These are phyloP conservation scores for Pythium chondricola DNA, from an alignment of 352 stramenopile species.

Conservation along the genomic window DNA sequence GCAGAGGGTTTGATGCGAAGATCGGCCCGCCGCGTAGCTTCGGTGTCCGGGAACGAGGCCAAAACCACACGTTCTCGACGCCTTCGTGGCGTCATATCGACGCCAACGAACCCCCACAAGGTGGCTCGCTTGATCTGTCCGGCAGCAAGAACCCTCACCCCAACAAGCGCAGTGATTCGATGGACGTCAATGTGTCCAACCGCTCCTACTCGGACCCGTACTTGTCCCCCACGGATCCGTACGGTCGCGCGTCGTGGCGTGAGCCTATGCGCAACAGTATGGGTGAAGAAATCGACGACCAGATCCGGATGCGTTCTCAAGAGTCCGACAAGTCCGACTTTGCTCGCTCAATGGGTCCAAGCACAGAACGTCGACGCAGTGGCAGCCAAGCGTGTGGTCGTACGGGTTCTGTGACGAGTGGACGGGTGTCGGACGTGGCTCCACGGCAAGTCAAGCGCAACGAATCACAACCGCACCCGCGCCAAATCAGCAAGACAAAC, in stretches of 20 bases:
- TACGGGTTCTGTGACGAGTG: slow-evolving; percentile 24
- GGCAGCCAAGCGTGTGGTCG: slow-evolving; percentile 18
- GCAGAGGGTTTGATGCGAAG: slow-evolving; percentile 6
- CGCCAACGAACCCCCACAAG: slow-evolving; percentile 9
- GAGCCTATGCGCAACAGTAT: slow-evolving; percentile 21
- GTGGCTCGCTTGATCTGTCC: slow-evolving; percentile 25
- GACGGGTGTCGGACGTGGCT: too few species aligned
- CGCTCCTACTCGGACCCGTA: slow-evolving; percentile 64
- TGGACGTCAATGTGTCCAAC: slow-evolving; percentile 27
- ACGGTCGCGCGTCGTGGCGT: slow-evolving; percentile 25
- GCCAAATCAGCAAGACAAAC: neutral
- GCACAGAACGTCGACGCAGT: slow-evolving; percentile 17
- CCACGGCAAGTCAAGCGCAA: too few species aligned
- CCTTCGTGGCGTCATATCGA: slow-evolving; percentile 18
- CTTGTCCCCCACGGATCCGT: slow-evolving; percentile 34
- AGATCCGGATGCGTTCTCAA: slow-evolving; percentile 47
- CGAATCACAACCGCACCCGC: neutral
- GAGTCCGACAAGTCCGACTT: slow-evolving; percentile 34
- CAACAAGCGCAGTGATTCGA: slow-evolving; percentile 15
- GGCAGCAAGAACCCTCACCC: neutral
- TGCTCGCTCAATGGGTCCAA: slow-evolving; percentile 8
- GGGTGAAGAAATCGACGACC: slow-evolving; percentile 27
- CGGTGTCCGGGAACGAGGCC: slow-evolving; percentile 11
- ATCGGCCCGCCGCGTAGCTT: slow-evolving; percentile 24
- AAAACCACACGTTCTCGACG: slow-evolving; percentile 18